Conservation (phyloP, 768 basidiomycete species). For the Mycena vitilis region DNA sequence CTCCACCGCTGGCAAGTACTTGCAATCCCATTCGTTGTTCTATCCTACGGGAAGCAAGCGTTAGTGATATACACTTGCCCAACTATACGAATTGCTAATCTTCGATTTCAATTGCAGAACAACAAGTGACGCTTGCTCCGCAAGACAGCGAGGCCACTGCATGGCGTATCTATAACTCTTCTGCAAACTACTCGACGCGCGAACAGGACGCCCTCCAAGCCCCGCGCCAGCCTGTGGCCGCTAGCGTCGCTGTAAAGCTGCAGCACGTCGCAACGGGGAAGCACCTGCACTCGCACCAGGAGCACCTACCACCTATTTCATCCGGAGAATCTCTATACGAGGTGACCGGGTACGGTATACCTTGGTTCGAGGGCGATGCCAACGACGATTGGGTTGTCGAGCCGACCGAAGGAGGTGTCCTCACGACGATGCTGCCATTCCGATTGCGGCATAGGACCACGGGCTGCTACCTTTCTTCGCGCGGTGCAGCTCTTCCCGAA, state of each 20-base stretch:
- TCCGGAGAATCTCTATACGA: neutral
- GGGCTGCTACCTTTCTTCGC: neutral
- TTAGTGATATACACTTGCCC: neutral
- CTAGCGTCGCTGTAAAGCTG: neutral
- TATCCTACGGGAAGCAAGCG: conserved; percentile 18
- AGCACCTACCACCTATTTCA: conserved; percentile 8
- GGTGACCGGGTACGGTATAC: conserved; percentile 12
- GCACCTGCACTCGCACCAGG: conserved; percentile 19
- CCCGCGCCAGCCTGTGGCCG: neutral
- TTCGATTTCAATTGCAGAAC: neutral
- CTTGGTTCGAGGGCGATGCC: conserved; percentile 13
- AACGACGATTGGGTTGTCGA: conserved; percentile 23
- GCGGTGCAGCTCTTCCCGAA: conserved; percentile 11
- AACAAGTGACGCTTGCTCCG: conserved; percentile 11
- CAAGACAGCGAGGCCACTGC: conserved; percentile 1
- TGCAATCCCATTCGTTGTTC: conserved; percentile 4
- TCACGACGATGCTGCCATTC: conserved; percentile 2
- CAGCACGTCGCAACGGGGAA: conserved; percentile 6
- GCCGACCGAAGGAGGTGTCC: neutral
- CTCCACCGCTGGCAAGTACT: neutral
- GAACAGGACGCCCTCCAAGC: neutral
- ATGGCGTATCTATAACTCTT: conserved; percentile 18
- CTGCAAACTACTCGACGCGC: neutral
- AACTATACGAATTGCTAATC: neutral
- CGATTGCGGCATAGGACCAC: conserved; percentile 7